phyloP scores from a whole-genome alignment of 2,329 filamentous ascomycete genomes.

The Diaporthe citriasiana region DNA sequence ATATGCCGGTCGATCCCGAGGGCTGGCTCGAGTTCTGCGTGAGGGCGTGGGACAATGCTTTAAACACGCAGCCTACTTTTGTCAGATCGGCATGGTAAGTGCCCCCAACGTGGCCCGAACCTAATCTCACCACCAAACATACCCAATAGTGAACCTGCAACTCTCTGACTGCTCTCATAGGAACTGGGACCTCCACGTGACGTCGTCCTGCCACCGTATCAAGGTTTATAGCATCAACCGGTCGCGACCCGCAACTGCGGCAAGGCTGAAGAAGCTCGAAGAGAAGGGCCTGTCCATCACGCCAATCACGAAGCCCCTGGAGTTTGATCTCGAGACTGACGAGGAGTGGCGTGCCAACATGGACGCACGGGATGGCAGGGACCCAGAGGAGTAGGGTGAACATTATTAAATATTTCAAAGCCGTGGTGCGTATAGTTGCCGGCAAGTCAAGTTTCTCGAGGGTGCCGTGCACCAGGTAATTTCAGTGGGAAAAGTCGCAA shows the following conservation, averaged over 20 bases:
- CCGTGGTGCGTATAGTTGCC: not conserved
- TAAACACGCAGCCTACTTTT: conserved; percentile 71
- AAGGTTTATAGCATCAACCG: conserved; percentile 75
- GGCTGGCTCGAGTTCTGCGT: conserved; percentile 73
- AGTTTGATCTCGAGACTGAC: conserved; percentile 63
- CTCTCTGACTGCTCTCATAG: conserved; percentile 44
- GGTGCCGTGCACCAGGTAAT: no score
- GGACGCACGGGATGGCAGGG: conserved; percentile 55
- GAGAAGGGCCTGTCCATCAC: conserved; percentile 60
- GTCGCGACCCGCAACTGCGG: conserved; percentile 60
- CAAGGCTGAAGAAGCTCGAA: conserved; percentile 66
- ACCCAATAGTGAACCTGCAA: not conserved
- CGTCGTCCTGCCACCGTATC: conserved; percentile 72
- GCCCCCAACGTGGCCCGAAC: not conserved
- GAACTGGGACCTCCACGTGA: conserved; percentile 78
- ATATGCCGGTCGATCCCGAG: conserved; percentile 73
- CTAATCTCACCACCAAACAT: no score
- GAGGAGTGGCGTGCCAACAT: conserved; percentile 63
- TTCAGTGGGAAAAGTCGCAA: no score
- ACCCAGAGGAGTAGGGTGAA: conserved; percentile 55
- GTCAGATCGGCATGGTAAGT: conserved; percentile 66
- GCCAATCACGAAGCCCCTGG: conserved; percentile 67
- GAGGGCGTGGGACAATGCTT: conserved; percentile 72
- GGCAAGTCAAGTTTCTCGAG: no score
- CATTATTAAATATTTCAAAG: not conserved